Evolutionary conservation across 176 grass and related monocot species (phyloP).

Genomic region (Hordeum vulgare): MorexV3_pseudomolecules_assembly NC_058522.1:166860833-166861332

Average conservation of each 20-base stretch:
- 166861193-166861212: neutral
- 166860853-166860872: slow-evolving; percentile 55
- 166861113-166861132: too few relatives aligned
- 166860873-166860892: slow-evolving; percentile 88
- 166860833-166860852: slow-evolving; percentile 51
- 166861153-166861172: neutral
- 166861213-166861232: slow-evolving; percentile 19
- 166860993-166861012: neutral
- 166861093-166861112: neutral
- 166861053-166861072: neutral
- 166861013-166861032: neutral
- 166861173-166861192: neutral
- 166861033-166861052: neutral
- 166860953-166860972: slow-evolving; percentile 64
- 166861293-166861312: slow-evolving; percentile 6
- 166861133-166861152: slow-evolving; percentile 1
- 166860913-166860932: slow-evolving; percentile 76
- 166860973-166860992: slow-evolving; percentile 80
- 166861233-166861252: neutral
- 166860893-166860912: slow-evolving; percentile 70
- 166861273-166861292: too few relatives aligned
- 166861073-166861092: neutral
- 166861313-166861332: slow-evolving; percentile 16
- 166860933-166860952: slow-evolving; percentile 39
- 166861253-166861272: neutral